Evolutionary conservation across 2,329 filamentous ascomycete species (phyloP), one percentile per base, ranked within the genome.

Genomic region (Xylariaceae sp.): DNA sequence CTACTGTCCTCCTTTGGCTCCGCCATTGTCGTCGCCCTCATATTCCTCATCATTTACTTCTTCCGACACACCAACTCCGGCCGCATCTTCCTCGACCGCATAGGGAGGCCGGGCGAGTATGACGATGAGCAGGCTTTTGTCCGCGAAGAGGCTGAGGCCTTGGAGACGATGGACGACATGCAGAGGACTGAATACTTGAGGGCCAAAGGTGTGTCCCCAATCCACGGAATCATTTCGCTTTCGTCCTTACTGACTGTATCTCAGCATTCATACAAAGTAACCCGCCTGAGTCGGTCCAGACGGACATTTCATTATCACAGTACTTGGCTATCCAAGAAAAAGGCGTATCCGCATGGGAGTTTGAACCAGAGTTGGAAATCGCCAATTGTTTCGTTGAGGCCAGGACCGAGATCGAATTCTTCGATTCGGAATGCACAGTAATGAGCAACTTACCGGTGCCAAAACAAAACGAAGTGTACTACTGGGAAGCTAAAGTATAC

Each of bases 241-340:
- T 15, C 33, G 14, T 48, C 17, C 11, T n/a, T 18, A 51, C 39
- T 48, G 31, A 52, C 39, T 18, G 18, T 39, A 14, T 42, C 11
- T 14, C 40, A 99, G 94, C 92, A 31, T 99, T 96, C 66, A 84
- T 96, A 54, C 86, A 94, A 68, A 89, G 86, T 48, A 96, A 97
- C 66, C 94, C 92, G 3, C 90, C 94, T 57, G 94, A 99, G 69
- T 97, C 94, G 7, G 75, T 92, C 51, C 90, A 94, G 64, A 97
- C 94, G 59, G 94, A 99, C 66, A 99, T 99, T 57, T 97, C 94
- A 18, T 75, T 99, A 56, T 97, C 94, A 33, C 94, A 99, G 68
- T 97, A 96, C 68, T 80, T 99, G 51, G 94, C 94, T 39, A 99
- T 99, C 58, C 94, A 99, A 73, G 94, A 99, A 74, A 99, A 99